Base-by-base conservation (phyloP, 108 stramenopile species). In the Seminavis robusta region DNA sequence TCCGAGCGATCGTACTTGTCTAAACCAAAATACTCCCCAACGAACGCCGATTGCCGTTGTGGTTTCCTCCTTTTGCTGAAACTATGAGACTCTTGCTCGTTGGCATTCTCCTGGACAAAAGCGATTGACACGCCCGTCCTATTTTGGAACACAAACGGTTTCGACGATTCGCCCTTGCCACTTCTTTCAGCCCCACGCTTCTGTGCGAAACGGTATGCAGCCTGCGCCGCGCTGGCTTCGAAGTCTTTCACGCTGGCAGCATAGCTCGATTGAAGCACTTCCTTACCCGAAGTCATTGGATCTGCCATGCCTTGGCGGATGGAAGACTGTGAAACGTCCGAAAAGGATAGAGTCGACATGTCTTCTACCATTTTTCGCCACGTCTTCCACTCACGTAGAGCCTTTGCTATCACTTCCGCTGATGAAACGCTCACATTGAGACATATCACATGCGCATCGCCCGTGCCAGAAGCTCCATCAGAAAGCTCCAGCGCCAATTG, bases 131-230 rank as follows among this genome's bases (percentile, higher is more conserved):
- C 38, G 0, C 86, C 86, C 19, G 79, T 79, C 23, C 68, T 60
- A 57, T 87, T 87, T 20, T 74, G 33, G 15, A 87, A 68, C 25
- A 87, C 49, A 52, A 87, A 87, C 9, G 86, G 86, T 30, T 78
- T 83, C 20, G 80, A 65, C 4, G 73, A 65, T 13, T 75, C 71
- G 11, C 61, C 39, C 42, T 67, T 76, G 48, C 56, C 69, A 38
- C 52, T 60, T 26, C 56, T 66, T 20, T 71, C 63, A 17, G 63
- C 65, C 23, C 74, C 74, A 31, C 77, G 51, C 52, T 68, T 76
- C 49, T 62, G 51, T 3, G 82, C 82, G 66, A 78, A 83, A 23
- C 47, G 28, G 10, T 78, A 50, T 16, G 81, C 81, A 41, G 74
- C 81, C 25, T 68, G 66, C 1, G 74, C 81, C 0, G 81, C 81